Conservation (phyloP, 1,284 basidiomycete genomes). For the Malassezia globosa region DNA sequence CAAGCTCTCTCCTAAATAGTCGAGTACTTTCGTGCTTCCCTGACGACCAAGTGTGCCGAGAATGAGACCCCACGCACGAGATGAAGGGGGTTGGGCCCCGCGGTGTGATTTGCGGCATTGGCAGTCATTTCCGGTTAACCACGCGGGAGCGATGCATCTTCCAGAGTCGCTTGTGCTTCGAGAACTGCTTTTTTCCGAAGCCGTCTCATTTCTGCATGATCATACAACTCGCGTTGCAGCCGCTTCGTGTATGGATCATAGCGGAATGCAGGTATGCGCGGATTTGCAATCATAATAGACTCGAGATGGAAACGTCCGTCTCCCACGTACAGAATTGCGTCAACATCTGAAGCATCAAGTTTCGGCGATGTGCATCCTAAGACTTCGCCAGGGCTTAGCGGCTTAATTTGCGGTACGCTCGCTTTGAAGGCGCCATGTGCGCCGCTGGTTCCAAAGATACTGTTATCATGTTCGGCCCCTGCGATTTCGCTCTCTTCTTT, state of each 20-base stretch:
- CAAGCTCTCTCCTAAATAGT: conserved; percentile 44
- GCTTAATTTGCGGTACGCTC: conserved; percentile 74
- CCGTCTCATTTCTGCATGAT: conserved; percentile 78
- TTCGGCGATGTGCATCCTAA: conserved; percentile 90
- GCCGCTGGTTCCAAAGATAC: too few species aligned
- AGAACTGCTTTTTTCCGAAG: conserved; percentile 61
- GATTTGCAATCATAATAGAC: conserved; percentile 98
- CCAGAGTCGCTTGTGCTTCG: conserved; percentile 23
- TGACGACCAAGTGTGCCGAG: conserved; percentile 90
- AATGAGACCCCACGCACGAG: conserved; percentile 78
- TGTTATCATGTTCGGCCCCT: too few species aligned
- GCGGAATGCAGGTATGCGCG: conserved; percentile 83
- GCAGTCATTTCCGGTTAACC: too few species aligned
- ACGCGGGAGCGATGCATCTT: conserved; percentile 19
- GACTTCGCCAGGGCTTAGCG: conserved; percentile 90
- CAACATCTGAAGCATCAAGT: conserved; percentile 44
- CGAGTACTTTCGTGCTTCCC: conserved; percentile 77
- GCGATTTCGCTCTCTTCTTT: background rate
- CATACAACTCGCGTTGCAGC: conserved; percentile 80
- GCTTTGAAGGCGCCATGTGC: conserved; percentile 26
- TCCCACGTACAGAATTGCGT: conserved; percentile 62
- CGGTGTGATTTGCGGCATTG: background rate
- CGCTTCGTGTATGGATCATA: conserved; percentile 99
- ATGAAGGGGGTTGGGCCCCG: too few species aligned
- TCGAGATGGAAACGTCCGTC: conserved; percentile 97